Evolutionary conservation across 352 stramenopile species (phyloP), one percentile per base, ranked within the genome.

Genomic region (Phytophthora pinifolia): DNA sequence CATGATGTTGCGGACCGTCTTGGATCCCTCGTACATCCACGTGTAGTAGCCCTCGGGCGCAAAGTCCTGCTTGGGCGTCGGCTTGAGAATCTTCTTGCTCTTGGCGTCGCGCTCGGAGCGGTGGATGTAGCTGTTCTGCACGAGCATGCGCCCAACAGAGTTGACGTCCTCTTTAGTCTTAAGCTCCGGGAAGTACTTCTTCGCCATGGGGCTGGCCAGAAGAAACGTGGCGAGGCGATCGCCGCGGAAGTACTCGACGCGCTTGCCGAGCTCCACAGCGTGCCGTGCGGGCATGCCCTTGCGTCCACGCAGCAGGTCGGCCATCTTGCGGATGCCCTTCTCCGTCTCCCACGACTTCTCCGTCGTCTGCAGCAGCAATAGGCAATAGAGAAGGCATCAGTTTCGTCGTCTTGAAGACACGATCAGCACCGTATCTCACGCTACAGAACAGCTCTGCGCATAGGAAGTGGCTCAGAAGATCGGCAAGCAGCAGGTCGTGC

Each of bases 21-120:
- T 98, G 34, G 97, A 92, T 25, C 97, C 97, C 49, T 99, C 91
- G 74, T 99, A 99, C 74, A 99, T 98, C 97, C 97, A 99, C 41
- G 96, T 98, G 77, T 99, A 99, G 74, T 98, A 99, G 14, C 96
- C 96, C 10, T 97, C 92, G 34, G 96, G 88, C 10, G 95, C 76
- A 65, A 99, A 99, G 52, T 98, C 91, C 46, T 96, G 91, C 59
- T 88, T 89, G 14, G 71, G 58, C 12, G 73, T 80, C 6, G 88
- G 88, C 29, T 84, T 84, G n/a, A 96, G 70, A 29, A 94, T 42
- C 65, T 92, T 93, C 52, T 87, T 84, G 71, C 94, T 96, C 63
- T 88, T 89, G 25, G 74, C 79, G 44, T 92, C 86, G 14, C 88
- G 81, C 39, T 96, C 80, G 7, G 86, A 96, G 44, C 83, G 84